A percentile compares a stretch with the other conserved stretches of the same genome.
Conservation (phyloP, 345 rosid species). For the Lepidium aucheri region DNA sequence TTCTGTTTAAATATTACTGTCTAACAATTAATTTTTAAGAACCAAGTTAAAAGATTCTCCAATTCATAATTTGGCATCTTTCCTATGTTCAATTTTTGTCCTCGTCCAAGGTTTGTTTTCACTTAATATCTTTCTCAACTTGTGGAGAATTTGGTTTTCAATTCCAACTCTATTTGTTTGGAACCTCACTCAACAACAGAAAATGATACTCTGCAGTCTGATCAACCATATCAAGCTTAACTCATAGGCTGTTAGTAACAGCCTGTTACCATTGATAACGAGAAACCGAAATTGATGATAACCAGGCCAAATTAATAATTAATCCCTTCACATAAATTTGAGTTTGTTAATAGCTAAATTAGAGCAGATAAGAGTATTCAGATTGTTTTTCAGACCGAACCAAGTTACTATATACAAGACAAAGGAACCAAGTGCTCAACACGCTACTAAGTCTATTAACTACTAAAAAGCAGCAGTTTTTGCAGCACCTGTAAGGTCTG, state of each 20-base stretch:
- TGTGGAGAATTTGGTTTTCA: background rate
- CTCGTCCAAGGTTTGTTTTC: background rate
- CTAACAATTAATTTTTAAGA: background rate
- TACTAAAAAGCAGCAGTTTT: background rate
- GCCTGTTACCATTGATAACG: no score
- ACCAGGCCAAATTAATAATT: background rate
- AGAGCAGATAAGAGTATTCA: background rate
- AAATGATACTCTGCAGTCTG: background rate
- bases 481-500: background rate
- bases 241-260: no score
- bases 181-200: background rate
- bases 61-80: background rate
- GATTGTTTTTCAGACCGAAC: background rate
- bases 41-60: background rate
- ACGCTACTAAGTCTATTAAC: background rate
- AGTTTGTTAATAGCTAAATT: background rate
- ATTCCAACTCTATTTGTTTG: background rate
- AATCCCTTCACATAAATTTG: background rate
- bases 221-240: background rate
- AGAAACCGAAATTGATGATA: background rate
- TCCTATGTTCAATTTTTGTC: background rate
- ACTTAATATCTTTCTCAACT: background rate
- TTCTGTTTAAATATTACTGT: background rate
- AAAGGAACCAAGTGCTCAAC: background rate
- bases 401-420: background rate